A percentile compares a stretch with the other conserved stretches of the same genome.
Conservation (phyloP, 2,329 filamentous ascomycete species). For the Neofusicoccum cordaticola region DNA sequence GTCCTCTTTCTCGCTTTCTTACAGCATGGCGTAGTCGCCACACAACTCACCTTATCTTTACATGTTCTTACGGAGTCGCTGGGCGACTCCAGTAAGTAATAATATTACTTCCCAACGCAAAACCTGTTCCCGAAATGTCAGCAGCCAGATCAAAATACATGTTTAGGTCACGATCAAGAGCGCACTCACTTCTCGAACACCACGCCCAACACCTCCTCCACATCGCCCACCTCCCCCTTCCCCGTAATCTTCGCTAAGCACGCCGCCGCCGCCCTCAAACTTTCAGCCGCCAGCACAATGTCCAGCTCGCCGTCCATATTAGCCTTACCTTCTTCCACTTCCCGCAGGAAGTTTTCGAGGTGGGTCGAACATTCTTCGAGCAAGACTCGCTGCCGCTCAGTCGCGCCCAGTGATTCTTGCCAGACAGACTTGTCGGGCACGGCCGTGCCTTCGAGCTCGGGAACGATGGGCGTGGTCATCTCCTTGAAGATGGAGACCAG, state of each 20-base stretch:
- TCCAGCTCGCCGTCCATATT: slow-evolving; percentile 58
- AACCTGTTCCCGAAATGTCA: slow-evolving; percentile 24
- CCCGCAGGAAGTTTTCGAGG: slow-evolving; percentile 69
- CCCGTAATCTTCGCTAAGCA: slow-evolving; percentile 86
- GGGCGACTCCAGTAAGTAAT: not conserved
- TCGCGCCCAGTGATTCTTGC: slow-evolving; percentile 85
- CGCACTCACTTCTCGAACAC: slow-evolving; percentile 89
- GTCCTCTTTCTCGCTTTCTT: not conserved
- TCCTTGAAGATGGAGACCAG: slow-evolving; percentile 66
- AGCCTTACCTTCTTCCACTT: slow-evolving; percentile 41
- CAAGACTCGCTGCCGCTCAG: slow-evolving; percentile 81
- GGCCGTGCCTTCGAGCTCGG: slow-evolving; percentile 26
- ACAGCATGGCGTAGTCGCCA: not conserved
- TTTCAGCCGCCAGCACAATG: slow-evolving; percentile 86
- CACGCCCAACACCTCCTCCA: slow-evolving; percentile 92
- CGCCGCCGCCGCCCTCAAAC: slow-evolving; percentile 75
- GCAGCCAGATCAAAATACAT: not conserved
- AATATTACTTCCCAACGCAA: slow-evolving; percentile 39
- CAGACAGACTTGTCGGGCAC: slow-evolving; percentile 62
- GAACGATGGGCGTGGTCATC: slow-evolving; percentile 60
- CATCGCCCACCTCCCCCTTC: slow-evolving; percentile 77
- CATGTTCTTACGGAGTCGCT: not conserved
- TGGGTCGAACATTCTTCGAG: slow-evolving; percentile 69
- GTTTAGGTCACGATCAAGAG: not conserved
- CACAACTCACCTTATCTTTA: not conserved